Base-by-base conservation (phyloP, 1,139 yeast species). In the Entelexis paramagnoliae region DNA sequence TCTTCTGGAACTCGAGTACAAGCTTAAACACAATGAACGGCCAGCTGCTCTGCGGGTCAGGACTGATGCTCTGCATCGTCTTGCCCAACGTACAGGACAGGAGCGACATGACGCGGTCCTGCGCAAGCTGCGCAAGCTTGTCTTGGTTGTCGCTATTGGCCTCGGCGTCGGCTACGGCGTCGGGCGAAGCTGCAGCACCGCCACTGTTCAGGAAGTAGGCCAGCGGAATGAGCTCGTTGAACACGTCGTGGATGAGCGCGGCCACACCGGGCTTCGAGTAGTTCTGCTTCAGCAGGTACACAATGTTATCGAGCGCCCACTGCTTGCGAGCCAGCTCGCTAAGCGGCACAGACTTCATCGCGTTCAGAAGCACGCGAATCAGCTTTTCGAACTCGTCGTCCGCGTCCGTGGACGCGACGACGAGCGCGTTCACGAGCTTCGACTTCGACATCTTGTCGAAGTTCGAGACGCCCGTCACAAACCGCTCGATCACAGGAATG, bases 381-480 rank as follows among this genome's bases (percentile, higher is more conserved):
- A 75, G 59, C 20, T 60, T 61, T 0, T 56, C 49, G 24, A 72
- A 59, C 1, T 66, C 64, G 0, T 60, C 59, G 17, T 40, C 10
- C 58, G 60, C 47, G 2, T 66, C 62, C 17, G 65, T 56, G 7
- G 59, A 46, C 8, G 59, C 44, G 56, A 69, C 49, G 55, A 78
- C 55, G 20, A 86, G 68, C n/a, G 69, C 67, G 50, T 79, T 81
- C 14, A 79, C 69, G 0, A 88, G 78, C 63, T 81, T 85, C 0
- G 91, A 72, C 62, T 83, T 87, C 4, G 95, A 83, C 32, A 84
- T 65, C 55, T 77, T 74, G 65, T 91, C 97, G 67, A 89, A 88
- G 59, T 81, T 81, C 46, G 83, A 72, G 4, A 84, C 79, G 10
- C 86, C 84, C 45, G 67, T 66, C 19, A 81, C 51, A 22, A 56